Evolutionary conservation across 1,139 yeast genomes (phyloP).

Genomic region (Wickerhamomyces sp.): DNA sequence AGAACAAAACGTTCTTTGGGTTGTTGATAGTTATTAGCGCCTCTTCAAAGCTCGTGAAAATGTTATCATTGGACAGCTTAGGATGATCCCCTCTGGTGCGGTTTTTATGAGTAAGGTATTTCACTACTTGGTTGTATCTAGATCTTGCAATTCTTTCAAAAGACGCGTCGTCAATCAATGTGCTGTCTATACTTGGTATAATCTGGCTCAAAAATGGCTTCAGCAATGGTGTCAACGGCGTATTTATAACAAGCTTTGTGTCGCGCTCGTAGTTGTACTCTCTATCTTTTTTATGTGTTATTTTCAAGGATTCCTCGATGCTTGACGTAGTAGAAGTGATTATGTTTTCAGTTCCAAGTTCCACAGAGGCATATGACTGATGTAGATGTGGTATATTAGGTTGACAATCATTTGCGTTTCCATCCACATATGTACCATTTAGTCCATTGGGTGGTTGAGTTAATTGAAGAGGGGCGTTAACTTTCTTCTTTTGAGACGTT

Average conservation of each 20-base stretch:
- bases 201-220: not conserved
- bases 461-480: no score
- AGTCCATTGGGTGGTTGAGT: no score
- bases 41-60: constrained; percentile 6
- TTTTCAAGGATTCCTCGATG: no score
- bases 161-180: constrained; percentile 1
- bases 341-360: no score
- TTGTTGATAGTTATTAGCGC: constrained; percentile 23
- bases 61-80: constrained; percentile 5
- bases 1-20: constrained; percentile 36
- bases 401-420: no score
- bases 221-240: not conserved
- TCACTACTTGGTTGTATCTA: constrained; percentile 5
- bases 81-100: constrained; percentile 9
- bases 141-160: constrained; percentile 9
- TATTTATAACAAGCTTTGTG: not conserved
- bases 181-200: constrained; percentile 6
- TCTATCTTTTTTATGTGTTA: no score
- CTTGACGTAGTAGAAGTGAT: no score
- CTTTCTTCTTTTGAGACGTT: no score
- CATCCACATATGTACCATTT: no score
- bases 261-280: not conserved
- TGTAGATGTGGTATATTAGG: no score
- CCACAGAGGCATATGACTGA: no score
- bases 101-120: constrained; percentile 7